Conservation (phyloP, 2,329 filamentous ascomycete genomes). For the Tolypocladium album region DNA sequence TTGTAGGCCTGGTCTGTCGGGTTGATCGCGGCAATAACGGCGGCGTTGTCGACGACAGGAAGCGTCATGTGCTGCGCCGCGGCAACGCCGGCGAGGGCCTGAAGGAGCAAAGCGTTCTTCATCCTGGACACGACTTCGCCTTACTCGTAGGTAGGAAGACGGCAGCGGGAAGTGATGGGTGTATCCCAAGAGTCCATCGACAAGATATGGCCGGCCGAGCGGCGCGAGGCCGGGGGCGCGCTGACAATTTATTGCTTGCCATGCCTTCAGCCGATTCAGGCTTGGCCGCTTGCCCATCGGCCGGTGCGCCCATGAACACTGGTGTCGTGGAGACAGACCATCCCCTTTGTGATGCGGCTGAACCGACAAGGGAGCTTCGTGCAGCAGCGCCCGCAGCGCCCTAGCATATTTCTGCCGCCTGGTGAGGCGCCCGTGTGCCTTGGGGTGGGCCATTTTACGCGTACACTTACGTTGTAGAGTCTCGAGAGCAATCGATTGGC, state of each 20-base stretch:
- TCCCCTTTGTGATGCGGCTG: background rate
- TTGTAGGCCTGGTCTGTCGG: constrained; percentile 12
- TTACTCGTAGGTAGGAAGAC: background rate
- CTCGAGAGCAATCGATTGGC: background rate
- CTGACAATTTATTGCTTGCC: background rate
- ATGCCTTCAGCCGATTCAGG: background rate
- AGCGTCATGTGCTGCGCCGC: constrained; percentile 14
- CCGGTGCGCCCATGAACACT: background rate
- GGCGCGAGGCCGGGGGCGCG: background rate
- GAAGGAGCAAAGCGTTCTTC: constrained; percentile 11
- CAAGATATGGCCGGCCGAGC: background rate
- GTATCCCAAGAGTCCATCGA: background rate
- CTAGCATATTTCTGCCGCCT: background rate
- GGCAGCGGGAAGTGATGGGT: background rate
- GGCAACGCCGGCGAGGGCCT: constrained; percentile 11
- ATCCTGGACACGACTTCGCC: constrained; percentile 9
- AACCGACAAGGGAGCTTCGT: background rate
- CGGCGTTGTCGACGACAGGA: constrained; percentile 8
- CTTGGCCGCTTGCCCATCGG: background rate
- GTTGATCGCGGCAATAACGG: constrained; percentile 14
- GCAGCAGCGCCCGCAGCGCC: background rate
- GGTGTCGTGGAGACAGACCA: background rate
- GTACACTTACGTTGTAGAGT: background rate
- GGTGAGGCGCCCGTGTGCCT: background rate
- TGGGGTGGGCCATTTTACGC: background rate